Base-by-base conservation (phyloP, 2,329 filamentous ascomycete genomes). In the Fusarium gaditjirri region DNA sequence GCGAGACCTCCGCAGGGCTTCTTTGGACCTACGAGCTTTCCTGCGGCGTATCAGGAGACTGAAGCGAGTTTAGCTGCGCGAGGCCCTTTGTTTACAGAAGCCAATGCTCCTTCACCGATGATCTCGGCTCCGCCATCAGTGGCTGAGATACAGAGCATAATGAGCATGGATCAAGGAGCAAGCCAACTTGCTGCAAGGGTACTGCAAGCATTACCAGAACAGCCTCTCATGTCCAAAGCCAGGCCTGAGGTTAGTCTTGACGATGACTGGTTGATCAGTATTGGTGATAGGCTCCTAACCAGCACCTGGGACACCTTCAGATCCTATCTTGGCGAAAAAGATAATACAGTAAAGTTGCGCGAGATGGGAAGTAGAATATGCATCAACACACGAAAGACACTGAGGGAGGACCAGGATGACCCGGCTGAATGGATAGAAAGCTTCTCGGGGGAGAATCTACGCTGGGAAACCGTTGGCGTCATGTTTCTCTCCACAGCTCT, bases 191-290 rank as follows among this genome's bases (percentile, higher is more conserved):
- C 56, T 5, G 13, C 39, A 3, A 54, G 4, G 19, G 35, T 59
- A 2, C 29, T 59, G 7, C 56, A 54, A 14, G 46, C 44, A 7
- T 13, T 59, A 16, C 27, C 56, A 1, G 35, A 59, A 2, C 33
- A 17, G 14, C 3, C 8, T 1, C 1, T 3, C 3, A 11, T 17
- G 2, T 0, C 8, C 3, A 10, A 12, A 8, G 5, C 14, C 2
- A 38, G 1, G 4, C 16, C 39, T 4, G 2, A 17, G 12, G 5
- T 3, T 21, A 17, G 9, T 8, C 17, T 39, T 14, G 46, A 54
- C 4, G 56, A 41, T 6, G 35, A 53, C 12, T 59, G 44, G 44
- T 10, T 59, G 35, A 29, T 13, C 6, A 17, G 10, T 6, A 25
- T 59, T n/a, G 27, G 56, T 16, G 46, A 41, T 11, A 41, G 5